These are phyloP conservation scores for Albugo candida DNA, from an alignment of 352 stramenopile species.

Conservation along the genomic window DNA sequence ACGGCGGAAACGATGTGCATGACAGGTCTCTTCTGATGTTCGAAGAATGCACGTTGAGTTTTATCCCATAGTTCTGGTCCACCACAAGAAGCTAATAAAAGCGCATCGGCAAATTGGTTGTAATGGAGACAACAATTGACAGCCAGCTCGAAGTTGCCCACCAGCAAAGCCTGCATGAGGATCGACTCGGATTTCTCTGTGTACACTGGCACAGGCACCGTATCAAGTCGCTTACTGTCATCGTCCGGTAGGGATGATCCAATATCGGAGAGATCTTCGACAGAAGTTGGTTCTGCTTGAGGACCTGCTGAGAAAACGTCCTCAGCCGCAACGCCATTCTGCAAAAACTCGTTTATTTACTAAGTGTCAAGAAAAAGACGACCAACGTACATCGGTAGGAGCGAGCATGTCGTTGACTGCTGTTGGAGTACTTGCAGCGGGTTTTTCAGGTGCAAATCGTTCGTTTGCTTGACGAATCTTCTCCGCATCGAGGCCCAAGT, in stretches of 20 bases:
- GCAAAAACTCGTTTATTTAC: not conserved
- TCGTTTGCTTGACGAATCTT: slow-evolving; percentile 76
- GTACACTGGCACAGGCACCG: slow-evolving; percentile 42
- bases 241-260: slow-evolving; percentile 33
- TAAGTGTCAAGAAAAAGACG: not conserved
- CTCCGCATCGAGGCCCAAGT: slow-evolving; percentile 88
- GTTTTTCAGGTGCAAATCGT: slow-evolving; percentile 43
- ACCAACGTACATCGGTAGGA: slow-evolving; percentile 41
- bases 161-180: slow-evolving; percentile 90
- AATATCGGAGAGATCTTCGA: slow-evolving; percentile 25
- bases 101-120: slow-evolving; percentile 90
- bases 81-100: slow-evolving; percentile 86
- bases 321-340: slow-evolving; percentile 38
- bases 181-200: slow-evolving; percentile 81
- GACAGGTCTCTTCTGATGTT: slow-evolving; percentile 78
- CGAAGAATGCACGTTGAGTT: slow-evolving; percentile 91
- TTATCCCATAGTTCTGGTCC: slow-evolving; percentile 90
- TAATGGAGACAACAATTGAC: slow-evolving; percentile 94
- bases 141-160: slow-evolving; percentile 95
- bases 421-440: slow-evolving; percentile 13
- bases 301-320: slow-evolving; percentile 52
- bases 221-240: slow-evolving; percentile 50
- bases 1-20: slow-evolving; percentile 91
- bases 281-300: slow-evolving; percentile 8
- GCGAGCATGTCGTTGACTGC: slow-evolving; percentile 9